Evolutionary conservation across 495 filamentous ascomycete genomes (phyloP).

Genomic region (Schizothecium vesticola): DNA sequence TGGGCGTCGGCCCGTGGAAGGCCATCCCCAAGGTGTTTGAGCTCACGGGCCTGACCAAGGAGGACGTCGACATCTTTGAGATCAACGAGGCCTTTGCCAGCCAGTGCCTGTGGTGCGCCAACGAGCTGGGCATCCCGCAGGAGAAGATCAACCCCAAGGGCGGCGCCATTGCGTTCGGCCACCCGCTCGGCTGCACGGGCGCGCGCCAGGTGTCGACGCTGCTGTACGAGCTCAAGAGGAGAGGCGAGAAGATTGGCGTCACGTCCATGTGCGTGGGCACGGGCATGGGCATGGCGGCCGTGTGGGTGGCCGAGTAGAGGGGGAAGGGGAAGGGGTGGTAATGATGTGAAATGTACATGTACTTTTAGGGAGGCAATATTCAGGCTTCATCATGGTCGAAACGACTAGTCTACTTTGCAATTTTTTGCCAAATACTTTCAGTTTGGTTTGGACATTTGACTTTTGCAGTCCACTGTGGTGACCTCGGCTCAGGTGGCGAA

Average conservation of each 20-base stretch:
- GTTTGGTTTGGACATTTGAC: neutral
- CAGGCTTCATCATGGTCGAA: neutral
- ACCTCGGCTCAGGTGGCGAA: neutral
- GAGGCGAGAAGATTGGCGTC: constrained; percentile 75
- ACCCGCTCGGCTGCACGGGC: constrained; percentile 92
- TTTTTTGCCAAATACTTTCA: neutral
- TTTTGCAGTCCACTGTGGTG: neutral
- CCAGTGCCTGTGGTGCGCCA: constrained; percentile 90
- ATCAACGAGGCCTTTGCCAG: constrained; percentile 99
- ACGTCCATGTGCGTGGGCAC: constrained; percentile 97
- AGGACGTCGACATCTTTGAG: constrained; percentile 95
- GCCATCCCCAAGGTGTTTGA: constrained; percentile 87
- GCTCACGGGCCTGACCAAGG: constrained; percentile 78
- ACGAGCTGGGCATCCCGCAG: constrained; percentile 74
- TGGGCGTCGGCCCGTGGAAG: constrained; percentile 95
- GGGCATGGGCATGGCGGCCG: constrained; percentile 67
- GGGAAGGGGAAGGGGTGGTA: neutral
- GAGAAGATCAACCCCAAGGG: constrained; percentile 96
- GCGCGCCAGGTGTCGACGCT: constrained; percentile 90
- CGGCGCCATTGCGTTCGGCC: constrained; percentile 96
- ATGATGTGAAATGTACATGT: constrained; percentile 9
- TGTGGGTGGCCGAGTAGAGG: constrained; percentile 66
- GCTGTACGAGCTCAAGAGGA: constrained; percentile 80
- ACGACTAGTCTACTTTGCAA: neutral
- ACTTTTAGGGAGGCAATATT: constrained; percentile 4